Percentiles rank a stretch among this genome's conserved stretches.
Conservation (phyloP, 1,284 basidiomycete species). For the Ustilago cynodontis region DNA sequence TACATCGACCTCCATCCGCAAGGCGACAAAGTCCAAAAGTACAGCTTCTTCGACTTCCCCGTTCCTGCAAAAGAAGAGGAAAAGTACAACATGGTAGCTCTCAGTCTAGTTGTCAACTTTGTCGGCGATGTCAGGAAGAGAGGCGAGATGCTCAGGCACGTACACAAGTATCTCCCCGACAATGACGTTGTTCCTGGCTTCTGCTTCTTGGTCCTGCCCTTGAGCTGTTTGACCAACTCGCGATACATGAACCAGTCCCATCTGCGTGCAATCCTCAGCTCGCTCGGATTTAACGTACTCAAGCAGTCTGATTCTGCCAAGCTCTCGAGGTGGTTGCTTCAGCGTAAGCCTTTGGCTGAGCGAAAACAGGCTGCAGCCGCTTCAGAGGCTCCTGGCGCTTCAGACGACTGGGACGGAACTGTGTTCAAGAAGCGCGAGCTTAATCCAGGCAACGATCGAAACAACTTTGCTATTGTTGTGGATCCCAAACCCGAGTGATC, state of each 20-base stretch:
- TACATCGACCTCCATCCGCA: slow-evolving; percentile 71
- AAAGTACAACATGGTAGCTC: slow-evolving; percentile 69
- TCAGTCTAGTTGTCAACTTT: slow-evolving; percentile 72
- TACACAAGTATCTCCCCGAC: slow-evolving; percentile 58
- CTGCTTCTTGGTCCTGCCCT: slow-evolving; percentile 71
- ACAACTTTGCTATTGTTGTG: slow-evolving; percentile 70
- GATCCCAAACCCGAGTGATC: slow-evolving; percentile 34
- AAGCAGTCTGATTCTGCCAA: slow-evolving; percentile 68
- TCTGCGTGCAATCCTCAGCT: slow-evolving; percentile 64
- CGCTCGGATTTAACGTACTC: slow-evolving; percentile 68
- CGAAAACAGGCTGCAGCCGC: slow-evolving; percentile 13
- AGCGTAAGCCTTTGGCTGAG: slow-evolving; percentile 32
- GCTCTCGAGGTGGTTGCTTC: slow-evolving; percentile 70
- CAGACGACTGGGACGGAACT: slow-evolving; percentile 63
- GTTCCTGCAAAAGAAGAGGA: slow-evolving; percentile 41
- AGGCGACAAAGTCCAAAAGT: slow-evolving; percentile 66
- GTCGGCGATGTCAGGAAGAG: slow-evolving; percentile 69
- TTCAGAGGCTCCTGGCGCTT: slow-evolving; percentile 21
- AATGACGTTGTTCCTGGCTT: slow-evolving; percentile 53
- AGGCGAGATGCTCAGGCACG: slow-evolving; percentile 64
- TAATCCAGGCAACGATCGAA: slow-evolving; percentile 65
- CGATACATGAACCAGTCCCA: slow-evolving; percentile 70
- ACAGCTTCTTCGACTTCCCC: slow-evolving; percentile 70
- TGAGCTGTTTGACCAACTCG: slow-evolving; percentile 70
- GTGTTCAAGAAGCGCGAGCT: slow-evolving; percentile 69